phyloP scores from a whole-genome alignment of 176 grass and related monocot genomes.

The Eleusine coracana region DNA sequence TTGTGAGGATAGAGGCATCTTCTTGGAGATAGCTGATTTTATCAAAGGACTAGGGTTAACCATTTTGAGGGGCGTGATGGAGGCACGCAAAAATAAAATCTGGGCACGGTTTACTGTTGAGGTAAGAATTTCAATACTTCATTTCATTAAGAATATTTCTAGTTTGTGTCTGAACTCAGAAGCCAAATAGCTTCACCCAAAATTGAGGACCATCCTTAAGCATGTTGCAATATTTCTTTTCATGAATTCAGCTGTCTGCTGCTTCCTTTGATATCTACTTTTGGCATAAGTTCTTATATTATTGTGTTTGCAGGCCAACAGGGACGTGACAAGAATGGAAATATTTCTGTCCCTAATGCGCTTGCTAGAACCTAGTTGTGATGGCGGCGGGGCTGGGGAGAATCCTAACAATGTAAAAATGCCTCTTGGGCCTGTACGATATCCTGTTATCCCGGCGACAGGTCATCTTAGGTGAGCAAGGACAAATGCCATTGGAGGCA shows the following conservation, averaged over 20 bases:
- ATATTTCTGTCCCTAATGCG: conserved; percentile 78
- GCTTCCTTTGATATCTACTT: neutral
- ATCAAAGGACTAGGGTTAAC: conserved; percentile 83
- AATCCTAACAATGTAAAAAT: conserved; percentile 51
- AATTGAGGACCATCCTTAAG: neutral
- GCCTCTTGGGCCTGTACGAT: conserved; percentile 42
- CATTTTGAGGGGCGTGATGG: conserved; percentile 84
- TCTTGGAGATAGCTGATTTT: conserved; percentile 86
- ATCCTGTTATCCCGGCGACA: conserved; percentile 67
- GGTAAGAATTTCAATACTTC: conserved; percentile 39
- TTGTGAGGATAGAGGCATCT: conserved; percentile 79
- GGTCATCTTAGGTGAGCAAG: conserved; percentile 56
- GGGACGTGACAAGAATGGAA: conserved; percentile 79
- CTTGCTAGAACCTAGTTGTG: conserved; percentile 60
- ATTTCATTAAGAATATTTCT: neutral
- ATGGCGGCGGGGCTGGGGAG: conserved; percentile 36
- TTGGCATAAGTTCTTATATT: conserved; percentile 6
- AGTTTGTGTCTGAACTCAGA: conserved; percentile 1
- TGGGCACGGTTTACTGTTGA: conserved; percentile 86
- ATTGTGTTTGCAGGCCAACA: conserved; percentile 59
- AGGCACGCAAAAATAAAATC: conserved; percentile 76
- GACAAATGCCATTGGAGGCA: conserved; percentile 2
- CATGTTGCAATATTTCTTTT: neutral
- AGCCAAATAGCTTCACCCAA: neutral
- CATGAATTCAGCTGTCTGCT: conserved; percentile 7